A percentile compares a stretch with the other conserved stretches of the same genome.
Conservation (phyloP, 192 early-diverging fungal species). For the Rhizophagus prolifer region DNA sequence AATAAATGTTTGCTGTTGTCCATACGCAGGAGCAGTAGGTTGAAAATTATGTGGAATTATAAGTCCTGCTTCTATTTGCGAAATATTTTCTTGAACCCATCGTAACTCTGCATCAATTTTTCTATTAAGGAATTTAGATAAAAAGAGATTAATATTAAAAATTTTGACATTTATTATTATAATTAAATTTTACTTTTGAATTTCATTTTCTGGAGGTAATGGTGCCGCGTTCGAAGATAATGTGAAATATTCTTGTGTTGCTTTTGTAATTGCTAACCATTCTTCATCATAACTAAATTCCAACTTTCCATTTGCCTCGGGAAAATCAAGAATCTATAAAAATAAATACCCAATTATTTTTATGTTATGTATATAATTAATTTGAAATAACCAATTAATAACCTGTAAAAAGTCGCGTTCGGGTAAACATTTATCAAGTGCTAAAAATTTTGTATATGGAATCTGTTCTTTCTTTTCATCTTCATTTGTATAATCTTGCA, state of each 20-base stretch:
- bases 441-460: slow-evolving; percentile 77
- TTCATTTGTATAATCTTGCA: slow-evolving; percentile 43
- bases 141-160: slow-evolving; percentile 22
- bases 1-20: slow-evolving; percentile 38
- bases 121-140: slow-evolving; percentile 29
- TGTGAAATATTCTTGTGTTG: slow-evolving; percentile 58
- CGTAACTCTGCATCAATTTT: slow-evolving; percentile 57
- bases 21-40: slow-evolving; percentile 60
- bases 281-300: slow-evolving; percentile 83
- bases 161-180: background rate
- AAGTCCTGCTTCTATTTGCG: slow-evolving; percentile 51
- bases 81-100: slow-evolving; percentile 68
- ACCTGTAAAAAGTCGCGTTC: slow-evolving; percentile 82
- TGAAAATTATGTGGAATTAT: slow-evolving; percentile 79
- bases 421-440: slow-evolving; percentile 93
- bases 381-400: background rate
- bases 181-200: slow-evolving; percentile 29
- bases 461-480: slow-evolving; percentile 33
- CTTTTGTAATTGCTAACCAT: slow-evolving; percentile 77
- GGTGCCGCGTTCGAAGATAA: slow-evolving; percentile 41
- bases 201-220: slow-evolving; percentile 50
- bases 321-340: slow-evolving; percentile 54
- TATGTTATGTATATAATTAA: background rate
- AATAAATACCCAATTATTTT: background rate
- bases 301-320: slow-evolving; percentile 37